These are phyloP conservation scores for Tolypocladium nubicola DNA, from an alignment of 2,329 filamentous ascomycete genomes.

Conservation along the genomic window DNA sequence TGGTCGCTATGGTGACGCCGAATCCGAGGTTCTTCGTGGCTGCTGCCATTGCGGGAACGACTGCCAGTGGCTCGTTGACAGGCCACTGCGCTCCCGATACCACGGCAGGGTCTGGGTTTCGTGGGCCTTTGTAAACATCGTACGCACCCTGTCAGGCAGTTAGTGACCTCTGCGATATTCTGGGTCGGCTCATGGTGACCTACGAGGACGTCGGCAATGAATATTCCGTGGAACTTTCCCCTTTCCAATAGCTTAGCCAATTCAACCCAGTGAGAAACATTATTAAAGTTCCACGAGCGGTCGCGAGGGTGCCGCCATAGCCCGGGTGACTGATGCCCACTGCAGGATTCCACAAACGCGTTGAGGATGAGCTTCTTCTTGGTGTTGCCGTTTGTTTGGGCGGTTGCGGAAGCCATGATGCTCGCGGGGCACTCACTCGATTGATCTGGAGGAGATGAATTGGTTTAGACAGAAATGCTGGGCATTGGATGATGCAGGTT, in stretches of 20 bases:
- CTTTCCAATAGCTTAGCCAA: constrained; percentile 47
- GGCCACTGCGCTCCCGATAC: constrained; percentile 58
- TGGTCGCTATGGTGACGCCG: constrained; percentile 56
- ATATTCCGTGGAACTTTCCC: constrained; percentile 11
- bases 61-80: constrained; percentile 54
- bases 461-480: too few species aligned
- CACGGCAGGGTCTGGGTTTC: constrained; percentile 41
- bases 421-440: too few species aligned
- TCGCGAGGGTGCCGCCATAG: constrained; percentile 53
- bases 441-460: too few species aligned
- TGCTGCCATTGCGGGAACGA: constrained; percentile 57
- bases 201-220: constrained; percentile 44
- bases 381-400: neutral
- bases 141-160: constrained; percentile 38
- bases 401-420: neutral
- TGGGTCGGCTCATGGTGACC: neutral
- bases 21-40: constrained; percentile 58
- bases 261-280: constrained; percentile 48
- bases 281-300: constrained; percentile 49
- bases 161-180: neutral
- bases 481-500: too few species aligned
- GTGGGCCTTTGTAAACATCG: constrained; percentile 56
- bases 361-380: constrained; percentile 32
- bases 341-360: constrained; percentile 29
- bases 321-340: constrained; percentile 34